Evolutionary conservation across 495 filamentous ascomycete species (phyloP).

Genomic region (Penicilliopsis zonata): DNA sequence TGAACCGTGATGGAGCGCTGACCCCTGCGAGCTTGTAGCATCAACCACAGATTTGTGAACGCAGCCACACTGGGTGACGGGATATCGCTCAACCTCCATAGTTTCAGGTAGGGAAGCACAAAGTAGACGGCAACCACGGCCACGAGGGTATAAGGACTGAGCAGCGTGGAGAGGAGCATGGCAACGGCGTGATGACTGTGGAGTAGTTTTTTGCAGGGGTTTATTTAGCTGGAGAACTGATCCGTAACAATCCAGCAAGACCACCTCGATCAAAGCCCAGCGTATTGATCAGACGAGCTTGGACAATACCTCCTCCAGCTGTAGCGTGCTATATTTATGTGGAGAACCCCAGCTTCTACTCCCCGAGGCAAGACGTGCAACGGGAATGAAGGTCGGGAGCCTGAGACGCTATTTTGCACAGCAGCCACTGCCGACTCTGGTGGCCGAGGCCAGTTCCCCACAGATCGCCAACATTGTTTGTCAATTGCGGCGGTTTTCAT

Average conservation of each 20-base stretch:
- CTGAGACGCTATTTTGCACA: conserved; percentile 7
- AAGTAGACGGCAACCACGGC: conserved; percentile 47
- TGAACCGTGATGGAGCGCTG: conserved; percentile 58
- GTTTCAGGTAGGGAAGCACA: conserved; percentile 57
- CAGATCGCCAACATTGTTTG: too few relatives aligned
- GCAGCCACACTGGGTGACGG: conserved; percentile 54
- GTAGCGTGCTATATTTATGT: not conserved
- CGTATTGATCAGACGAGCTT: not conserved
- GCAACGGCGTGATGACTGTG: conserved; percentile 3
- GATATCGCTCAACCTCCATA: conserved; percentile 48
- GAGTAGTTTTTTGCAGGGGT: too few relatives aligned
- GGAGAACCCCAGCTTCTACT: conserved; percentile 5
- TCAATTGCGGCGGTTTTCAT: too few relatives aligned
- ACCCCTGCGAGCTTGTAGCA: conserved; percentile 55
- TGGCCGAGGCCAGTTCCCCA: conserved; percentile 4
- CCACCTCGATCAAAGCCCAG: conserved; percentile 1
- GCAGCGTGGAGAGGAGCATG: conserved; percentile 34
- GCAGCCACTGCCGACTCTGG: conserved; percentile 5
- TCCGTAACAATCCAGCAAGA: too few relatives aligned
- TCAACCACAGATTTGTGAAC: conserved; percentile 70
- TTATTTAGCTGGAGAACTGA: too few relatives aligned
- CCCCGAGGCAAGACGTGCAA: conserved; percentile 20
- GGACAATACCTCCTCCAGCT: not conserved
- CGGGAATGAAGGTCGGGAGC: conserved; percentile 21
- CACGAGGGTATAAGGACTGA: conserved; percentile 47